Evolutionary conservation across 257 asterid species (phyloP).

Genomic region (Verbena officinalis): DNA sequence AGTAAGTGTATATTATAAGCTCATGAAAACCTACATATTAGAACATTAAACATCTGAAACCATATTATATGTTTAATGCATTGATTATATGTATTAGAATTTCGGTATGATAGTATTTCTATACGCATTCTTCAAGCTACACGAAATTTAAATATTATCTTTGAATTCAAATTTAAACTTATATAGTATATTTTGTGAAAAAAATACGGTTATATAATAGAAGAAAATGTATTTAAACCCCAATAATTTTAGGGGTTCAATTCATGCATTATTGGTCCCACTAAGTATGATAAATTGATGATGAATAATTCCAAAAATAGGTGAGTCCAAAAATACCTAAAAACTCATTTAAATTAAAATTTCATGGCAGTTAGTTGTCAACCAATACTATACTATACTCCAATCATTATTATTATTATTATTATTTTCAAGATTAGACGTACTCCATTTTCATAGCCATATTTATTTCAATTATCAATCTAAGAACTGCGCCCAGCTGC

Average conservation of each 20-base stretch:
- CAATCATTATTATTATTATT: slow-evolving; percentile 25
- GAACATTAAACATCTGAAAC: too few species aligned
- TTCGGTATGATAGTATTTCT: too few species aligned
- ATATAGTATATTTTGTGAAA: too few species aligned
- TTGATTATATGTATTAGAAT: too few species aligned
- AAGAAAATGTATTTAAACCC: too few species aligned
- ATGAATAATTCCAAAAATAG: slow-evolving; percentile 26
- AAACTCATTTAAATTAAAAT: neutral
- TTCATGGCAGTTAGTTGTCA: slow-evolving; percentile 45
- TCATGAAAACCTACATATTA: too few species aligned
- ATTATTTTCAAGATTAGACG: slow-evolving; percentile 13
- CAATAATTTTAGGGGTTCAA: slow-evolving; percentile 7
- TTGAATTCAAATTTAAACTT: too few species aligned
- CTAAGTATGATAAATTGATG: slow-evolving; percentile 27
- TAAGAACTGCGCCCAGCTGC: slow-evolving; percentile 25
- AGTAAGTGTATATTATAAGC: too few species aligned
- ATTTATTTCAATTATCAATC: slow-evolving; percentile 17
- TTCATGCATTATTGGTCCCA: slow-evolving; percentile 45
- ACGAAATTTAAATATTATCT: too few species aligned
- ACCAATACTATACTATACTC: slow-evolving; percentile 28
- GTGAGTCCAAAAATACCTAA: slow-evolving; percentile 7
- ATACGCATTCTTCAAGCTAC: too few species aligned
- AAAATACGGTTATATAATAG: too few species aligned
- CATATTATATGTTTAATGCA: too few species aligned
- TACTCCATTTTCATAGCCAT: neutral